Evolutionary conservation across 1,284 basidiomycete genomes (phyloP), one percentile per base, ranked within the genome.

Genomic region (Prillingera fragicola): DNA sequence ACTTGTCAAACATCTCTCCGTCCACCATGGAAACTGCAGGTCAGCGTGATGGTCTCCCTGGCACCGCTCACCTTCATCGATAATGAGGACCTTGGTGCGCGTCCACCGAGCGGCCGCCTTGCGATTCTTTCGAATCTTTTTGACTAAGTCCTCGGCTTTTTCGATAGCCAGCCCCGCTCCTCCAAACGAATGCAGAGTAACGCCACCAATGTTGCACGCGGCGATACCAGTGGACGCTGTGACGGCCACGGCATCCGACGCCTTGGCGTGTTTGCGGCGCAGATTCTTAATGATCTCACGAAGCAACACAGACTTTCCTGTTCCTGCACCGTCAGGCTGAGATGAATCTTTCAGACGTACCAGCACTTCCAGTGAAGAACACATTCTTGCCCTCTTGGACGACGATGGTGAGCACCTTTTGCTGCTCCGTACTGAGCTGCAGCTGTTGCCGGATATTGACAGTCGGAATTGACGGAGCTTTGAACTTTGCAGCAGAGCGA

Each of bases 331-430:
- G 33, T 37, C 8, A 45, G 36, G 24, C 10, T 2, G 34, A 18
- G 12, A 19, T 36, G 32, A 15, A 18, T 15, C 22, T 17, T 33
- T 6, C 2, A 4, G 22, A 74, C 84, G 59, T 56, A 91, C 90
- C 90, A 48, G 90, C 94, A 73, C 87, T 91, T 19, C 95, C 94
- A 0, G 94, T 98, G 71, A 96, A 98, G 63, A 98, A 98, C n/a
- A 97, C 66, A 58, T 82, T 94, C 42, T 83, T 73, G 3, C 80
- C 81, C 13, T 79, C 72, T 22, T 82, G 69, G 0, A 89, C 85
- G 4, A 94, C 78, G 45, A 73, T 49, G 48, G 79, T 76, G 48
- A 94, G 71, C 33, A 96, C 87, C 53, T 84, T 78, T 42, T 76
- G 80, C 69, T 96, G 91, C 62, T 95, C 90, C 45, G 78, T 72